These are phyloP conservation scores for Setaria viridis DNA, from an alignment of 202 grass and related monocot species.

Conservation along the genomic window DNA sequence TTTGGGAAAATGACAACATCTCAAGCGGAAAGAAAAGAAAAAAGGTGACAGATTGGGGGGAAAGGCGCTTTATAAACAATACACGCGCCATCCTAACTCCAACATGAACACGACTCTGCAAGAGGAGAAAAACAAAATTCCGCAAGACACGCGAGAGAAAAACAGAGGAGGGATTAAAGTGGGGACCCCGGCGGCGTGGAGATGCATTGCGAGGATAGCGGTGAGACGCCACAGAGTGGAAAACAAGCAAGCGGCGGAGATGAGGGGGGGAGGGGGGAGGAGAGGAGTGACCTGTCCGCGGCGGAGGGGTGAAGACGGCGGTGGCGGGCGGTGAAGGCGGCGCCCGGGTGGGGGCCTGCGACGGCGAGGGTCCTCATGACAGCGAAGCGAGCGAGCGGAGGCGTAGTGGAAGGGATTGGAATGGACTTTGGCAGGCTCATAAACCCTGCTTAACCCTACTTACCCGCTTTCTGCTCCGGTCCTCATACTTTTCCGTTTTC, in stretches of 20 bases:
- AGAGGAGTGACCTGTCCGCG: slow-evolving; percentile 1
- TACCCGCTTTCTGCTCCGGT: too few relatives aligned
- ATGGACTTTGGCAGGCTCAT: not conserved
- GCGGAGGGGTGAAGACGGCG: slow-evolving; percentile 11
- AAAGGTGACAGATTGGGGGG: not conserved
- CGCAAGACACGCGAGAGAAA: not conserved
- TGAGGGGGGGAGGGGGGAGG: not conserved
- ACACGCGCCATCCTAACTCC: not conserved
- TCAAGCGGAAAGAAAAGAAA: not conserved
- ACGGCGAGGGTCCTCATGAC: slow-evolving; percentile 40
- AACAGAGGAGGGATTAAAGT: not conserved
- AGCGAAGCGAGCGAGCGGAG: not conserved
- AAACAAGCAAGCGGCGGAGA: not conserved
- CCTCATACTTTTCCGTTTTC: not conserved
- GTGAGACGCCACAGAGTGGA: not conserved
- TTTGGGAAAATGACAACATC: not conserved
- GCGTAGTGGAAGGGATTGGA: not conserved
- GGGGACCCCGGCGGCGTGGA: not conserved
- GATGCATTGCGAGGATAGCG: not conserved
- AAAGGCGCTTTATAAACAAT: not conserved
- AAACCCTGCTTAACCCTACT: slow-evolving; percentile 48
- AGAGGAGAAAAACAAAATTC: not conserved
- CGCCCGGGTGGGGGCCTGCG: slow-evolving; percentile 21
- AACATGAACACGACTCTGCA: not conserved
- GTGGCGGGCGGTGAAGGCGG: slow-evolving; percentile 19